Evolutionary conservation across 2,329 filamentous ascomycete genomes (phyloP), one percentile per base, ranked within the genome.

Genomic region (Gnomoniopsis sp.): DNA sequence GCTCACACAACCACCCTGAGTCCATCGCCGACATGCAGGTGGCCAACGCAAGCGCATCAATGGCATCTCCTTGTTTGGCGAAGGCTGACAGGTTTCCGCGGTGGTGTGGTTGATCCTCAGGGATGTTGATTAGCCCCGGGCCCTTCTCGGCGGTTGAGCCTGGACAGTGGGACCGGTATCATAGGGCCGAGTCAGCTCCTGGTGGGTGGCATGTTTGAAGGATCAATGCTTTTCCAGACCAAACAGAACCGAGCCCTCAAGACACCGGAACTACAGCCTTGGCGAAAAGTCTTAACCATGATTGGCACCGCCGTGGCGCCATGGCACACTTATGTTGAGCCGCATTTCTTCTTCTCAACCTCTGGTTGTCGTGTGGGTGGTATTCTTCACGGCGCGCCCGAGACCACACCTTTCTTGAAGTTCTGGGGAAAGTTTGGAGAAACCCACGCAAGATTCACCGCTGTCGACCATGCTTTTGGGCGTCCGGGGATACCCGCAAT

Each of bases 401-500:
- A 19, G 7, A 22, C n/a, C 14, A 15, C 3, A 15, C 3, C n/a
- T 41, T 3, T 12, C 12, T n/a, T 41, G 44, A 23, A 14, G 44
- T 48, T 52, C 15, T 19, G 4, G 38, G 14, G 38, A 15, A 41
- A 6, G n/a, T 41, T 12, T 15, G 38, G 14, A 41, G 38, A 3
- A 12, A 6, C 38, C 38, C n/a, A n/a, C 38, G 38, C 38, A 41
- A 41, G 38, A 41, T 41, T 23, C 23, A 55, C 34, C 48, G 52
- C 47, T 46, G 36, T 30, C 19, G 10, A 26, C 47, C 6, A 50
- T 44, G 12, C 23, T 6, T n/a, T 43, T 12, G 43, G 17, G 21
- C 41, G 51, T 61, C 58, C 47, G 58, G 58, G 58, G 58, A 58
- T 61, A 49, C 19, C 59, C 59, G 58, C 55, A 48, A n/a, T 26